Evolutionary conservation across 768 basidiomycete species (phyloP).

Genomic region (Daedaleopsis nitida): DNA sequence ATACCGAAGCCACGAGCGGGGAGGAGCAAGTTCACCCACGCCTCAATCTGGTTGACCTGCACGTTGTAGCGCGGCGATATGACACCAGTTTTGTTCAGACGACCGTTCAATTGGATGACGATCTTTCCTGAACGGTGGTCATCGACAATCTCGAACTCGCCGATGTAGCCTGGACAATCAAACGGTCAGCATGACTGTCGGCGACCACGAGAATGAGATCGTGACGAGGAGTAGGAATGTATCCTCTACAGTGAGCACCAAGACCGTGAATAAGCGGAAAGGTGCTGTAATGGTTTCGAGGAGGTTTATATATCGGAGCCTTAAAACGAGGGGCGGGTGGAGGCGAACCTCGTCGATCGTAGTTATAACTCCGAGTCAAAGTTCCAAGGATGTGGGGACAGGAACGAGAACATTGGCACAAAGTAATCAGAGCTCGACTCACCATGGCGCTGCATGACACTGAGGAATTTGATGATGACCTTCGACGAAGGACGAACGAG

Average conservation of each 20-base stretch:
- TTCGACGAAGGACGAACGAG: constrained; percentile 97
- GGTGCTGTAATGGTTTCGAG: constrained; percentile 62
- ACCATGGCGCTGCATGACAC: constrained; percentile 99
- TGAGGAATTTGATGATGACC: constrained; percentile 96
- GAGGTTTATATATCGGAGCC: constrained; percentile 73
- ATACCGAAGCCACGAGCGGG: constrained; percentile 96
- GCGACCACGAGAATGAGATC: not conserved
- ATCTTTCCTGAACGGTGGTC: constrained; percentile 99
- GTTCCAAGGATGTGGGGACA: not conserved
- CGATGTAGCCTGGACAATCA: constrained; percentile 79
- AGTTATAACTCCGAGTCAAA: constrained; percentile 79
- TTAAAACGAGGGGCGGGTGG: constrained; percentile 83
- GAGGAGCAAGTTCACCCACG: constrained; percentile 95
- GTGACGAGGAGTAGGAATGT: constrained; percentile 36
- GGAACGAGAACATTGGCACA: not conserved
- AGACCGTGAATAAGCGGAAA: constrained; percentile 35
- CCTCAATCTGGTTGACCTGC: constrained; percentile 88
- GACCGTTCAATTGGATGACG: constrained; percentile 96
- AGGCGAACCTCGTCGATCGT: constrained; percentile 64
- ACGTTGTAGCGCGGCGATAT: constrained; percentile 99
- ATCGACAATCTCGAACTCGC: constrained; percentile 98
- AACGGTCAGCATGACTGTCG: not conserved
- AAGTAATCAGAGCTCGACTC: constrained; percentile 36
- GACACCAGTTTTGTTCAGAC: constrained; percentile 99
- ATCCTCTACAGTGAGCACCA: constrained; percentile 59